These are phyloP conservation scores for Aspergillus coremiiformis DNA, from an alignment of 495 filamentous ascomycete genomes.

Conservation along the genomic window DNA sequence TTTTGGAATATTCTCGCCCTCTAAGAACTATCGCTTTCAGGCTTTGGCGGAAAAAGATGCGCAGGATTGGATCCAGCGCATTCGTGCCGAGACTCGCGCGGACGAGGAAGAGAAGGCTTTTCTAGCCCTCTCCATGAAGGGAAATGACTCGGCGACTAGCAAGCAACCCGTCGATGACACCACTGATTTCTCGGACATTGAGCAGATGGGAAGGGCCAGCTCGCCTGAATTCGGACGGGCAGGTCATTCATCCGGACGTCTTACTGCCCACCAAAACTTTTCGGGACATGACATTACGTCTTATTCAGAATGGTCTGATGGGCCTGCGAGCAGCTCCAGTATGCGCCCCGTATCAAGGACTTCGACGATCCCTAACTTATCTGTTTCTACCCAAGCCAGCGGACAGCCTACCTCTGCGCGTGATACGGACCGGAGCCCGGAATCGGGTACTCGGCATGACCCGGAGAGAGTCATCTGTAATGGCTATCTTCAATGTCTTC, in stretches of 20 bases:
- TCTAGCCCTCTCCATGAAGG: conserved; percentile 45
- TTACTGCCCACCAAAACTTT: conserved; percentile 60
- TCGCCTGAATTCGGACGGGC: conserved; percentile 38
- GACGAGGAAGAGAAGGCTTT: conserved; percentile 82
- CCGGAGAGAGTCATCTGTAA: conserved; percentile 80
- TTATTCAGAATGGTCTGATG: conserved; percentile 86
- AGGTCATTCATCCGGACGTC: conserved; percentile 23
- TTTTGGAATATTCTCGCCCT: conserved; percentile 89
- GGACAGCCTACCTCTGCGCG: conserved; percentile 30
- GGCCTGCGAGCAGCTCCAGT: conserved; percentile 26
- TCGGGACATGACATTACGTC: conserved; percentile 84
- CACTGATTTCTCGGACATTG: conserved; percentile 39
- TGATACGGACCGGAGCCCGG: conserved; percentile 51
- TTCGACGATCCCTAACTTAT: conserved; percentile 25
- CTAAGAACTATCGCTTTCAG: conserved; percentile 86
- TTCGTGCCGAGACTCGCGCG: conserved; percentile 69
- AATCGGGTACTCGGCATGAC: conserved; percentile 49
- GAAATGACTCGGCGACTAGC: conserved; percentile 26
- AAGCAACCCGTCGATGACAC: conserved; percentile 38
- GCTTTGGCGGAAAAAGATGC: conserved; percentile 65
- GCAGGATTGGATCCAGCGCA: conserved; percentile 78
- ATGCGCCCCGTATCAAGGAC: conserved; percentile 24
- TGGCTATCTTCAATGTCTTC: conserved; percentile 79
- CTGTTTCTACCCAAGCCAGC: conserved; percentile 23
- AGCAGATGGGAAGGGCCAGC: conserved; percentile 30